These are phyloP conservation scores for Sergeia podlipaevii DNA, from an alignment of 208 protist species.

Conservation along the genomic window DNA sequence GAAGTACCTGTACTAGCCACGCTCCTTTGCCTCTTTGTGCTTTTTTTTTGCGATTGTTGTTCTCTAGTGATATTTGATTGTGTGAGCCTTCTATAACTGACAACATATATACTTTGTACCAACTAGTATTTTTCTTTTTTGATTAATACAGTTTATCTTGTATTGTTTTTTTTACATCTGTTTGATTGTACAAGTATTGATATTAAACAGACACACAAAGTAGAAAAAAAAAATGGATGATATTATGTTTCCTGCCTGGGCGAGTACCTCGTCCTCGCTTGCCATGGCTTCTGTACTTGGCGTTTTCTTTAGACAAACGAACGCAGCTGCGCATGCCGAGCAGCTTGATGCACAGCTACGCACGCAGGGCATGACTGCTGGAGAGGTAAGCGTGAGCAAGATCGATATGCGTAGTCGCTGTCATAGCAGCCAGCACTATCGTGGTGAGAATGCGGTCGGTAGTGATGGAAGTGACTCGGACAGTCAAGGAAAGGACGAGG, in stretches of 20 bases:
- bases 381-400: neutral
- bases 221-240: conserved; percentile 53
- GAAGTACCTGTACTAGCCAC: neutral
- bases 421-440: neutral
- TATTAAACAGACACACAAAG: neutral
- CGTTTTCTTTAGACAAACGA: conserved; percentile 12
- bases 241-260: conserved; percentile 67
- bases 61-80: neutral
- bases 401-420: conserved; percentile 3
- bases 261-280: conserved; percentile 51
- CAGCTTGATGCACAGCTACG: neutral
- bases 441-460: neutral
- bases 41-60: too few species aligned
- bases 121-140: neutral
- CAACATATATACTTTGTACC: neutral
- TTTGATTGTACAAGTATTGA: neutral
- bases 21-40: conserved; percentile 1
- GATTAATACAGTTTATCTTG: conserved; percentile 1
- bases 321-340: neutral
- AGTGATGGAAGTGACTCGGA: neutral
- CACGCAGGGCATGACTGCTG: neutral
- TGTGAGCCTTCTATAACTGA: neutral
- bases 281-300: conserved; percentile 50
- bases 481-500: neutral
- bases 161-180: neutral